These are phyloP conservation scores for Talaromyces albobiverticillius DNA, from an alignment of 2,329 filamentous ascomycete species.

Conservation along the genomic window DNA sequence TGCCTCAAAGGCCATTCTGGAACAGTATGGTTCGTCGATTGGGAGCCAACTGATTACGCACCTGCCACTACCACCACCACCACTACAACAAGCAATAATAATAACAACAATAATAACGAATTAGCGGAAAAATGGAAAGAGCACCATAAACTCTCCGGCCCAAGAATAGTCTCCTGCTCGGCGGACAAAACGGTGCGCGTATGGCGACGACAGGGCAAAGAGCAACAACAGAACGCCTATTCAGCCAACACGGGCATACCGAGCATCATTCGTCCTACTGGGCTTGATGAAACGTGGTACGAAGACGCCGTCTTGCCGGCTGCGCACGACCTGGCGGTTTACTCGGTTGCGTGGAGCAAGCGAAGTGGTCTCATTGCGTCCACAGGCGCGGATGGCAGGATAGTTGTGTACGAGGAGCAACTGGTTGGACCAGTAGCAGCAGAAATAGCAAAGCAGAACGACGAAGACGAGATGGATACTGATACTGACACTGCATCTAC, in stretches of 20 bases:
- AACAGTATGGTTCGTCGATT: constrained; percentile 87
- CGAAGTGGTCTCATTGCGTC: constrained; percentile 77
- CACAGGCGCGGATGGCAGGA: constrained; percentile 78
- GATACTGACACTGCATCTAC: constrained; percentile 21
- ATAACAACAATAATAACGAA: constrained; percentile 1
- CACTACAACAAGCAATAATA: too few relatives aligned
- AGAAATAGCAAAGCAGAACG: constrained; percentile 23
- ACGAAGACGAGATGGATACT: constrained; percentile 24
- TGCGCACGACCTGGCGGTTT: constrained; percentile 76
- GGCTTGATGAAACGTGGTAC: constrained; percentile 77
- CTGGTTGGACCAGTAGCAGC: constrained; percentile 28
- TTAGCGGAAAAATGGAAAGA: constrained; percentile 29
- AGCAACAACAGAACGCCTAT: constrained; percentile 28
- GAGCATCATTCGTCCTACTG: constrained; percentile 77
- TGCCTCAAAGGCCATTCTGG: constrained; percentile 75
- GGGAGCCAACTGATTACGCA: constrained; percentile 48
- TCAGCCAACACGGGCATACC: constrained; percentile 57
- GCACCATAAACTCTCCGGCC: constrained; percentile 32
- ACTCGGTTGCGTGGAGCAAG: constrained; percentile 80
- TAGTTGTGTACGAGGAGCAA: constrained; percentile 74
- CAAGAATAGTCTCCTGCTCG: constrained; percentile 75
- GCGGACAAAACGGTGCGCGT: constrained; percentile 77
- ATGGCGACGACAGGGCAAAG: constrained; percentile 65
- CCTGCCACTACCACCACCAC: too few relatives aligned
- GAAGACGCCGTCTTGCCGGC: constrained; percentile 73